These are phyloP conservation scores for Cladorrhinum sp. DNA, from an alignment of 2,329 filamentous ascomycete species.

Conservation along the genomic window DNA sequence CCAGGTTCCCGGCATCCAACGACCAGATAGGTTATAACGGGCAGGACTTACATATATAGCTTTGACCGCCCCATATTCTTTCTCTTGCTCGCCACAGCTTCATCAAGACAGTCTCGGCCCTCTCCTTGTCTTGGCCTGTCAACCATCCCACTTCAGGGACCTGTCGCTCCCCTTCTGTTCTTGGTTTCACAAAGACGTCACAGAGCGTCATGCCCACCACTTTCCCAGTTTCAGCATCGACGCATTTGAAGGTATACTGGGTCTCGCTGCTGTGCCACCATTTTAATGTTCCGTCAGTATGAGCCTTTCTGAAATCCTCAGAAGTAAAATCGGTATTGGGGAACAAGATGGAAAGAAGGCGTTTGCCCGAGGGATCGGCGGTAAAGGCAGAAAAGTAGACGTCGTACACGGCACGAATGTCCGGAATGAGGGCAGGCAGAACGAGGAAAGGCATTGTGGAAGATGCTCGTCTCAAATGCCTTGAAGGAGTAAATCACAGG, in stretches of 20 bases:
- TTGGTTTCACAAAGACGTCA: constrained; percentile 40
- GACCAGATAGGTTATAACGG: background rate
- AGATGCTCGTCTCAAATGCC: too few relatives aligned
- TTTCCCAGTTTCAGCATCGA: constrained; percentile 42
- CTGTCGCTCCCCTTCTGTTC: constrained; percentile 41
- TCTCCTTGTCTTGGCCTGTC: constrained; percentile 40
- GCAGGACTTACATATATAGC: constrained; percentile 40
- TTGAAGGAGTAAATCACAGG: background rate
- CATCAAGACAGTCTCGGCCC: constrained; percentile 42
- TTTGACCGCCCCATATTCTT: constrained; percentile 39
- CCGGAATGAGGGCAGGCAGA: constrained; percentile 44
- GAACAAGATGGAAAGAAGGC: constrained; percentile 44
- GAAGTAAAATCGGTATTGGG: constrained; percentile 31
- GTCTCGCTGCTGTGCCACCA: constrained; percentile 38
- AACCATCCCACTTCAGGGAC: constrained; percentile 46
- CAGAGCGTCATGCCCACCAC: constrained; percentile 48
- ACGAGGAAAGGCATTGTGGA: constrained; percentile 39
- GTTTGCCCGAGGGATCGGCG: constrained; percentile 35
- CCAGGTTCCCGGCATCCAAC: too few relatives aligned
- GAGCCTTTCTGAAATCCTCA: constrained; percentile 41
- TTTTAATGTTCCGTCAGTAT: constrained; percentile 40
- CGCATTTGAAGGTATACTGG: constrained; percentile 48
- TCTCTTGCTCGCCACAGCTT: constrained; percentile 42
- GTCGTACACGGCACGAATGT: constrained; percentile 46
- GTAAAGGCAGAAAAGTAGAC: constrained; percentile 47